A percentile compares a stretch with the other conserved stretches of the same genome.
Conservation (phyloP, 1,284 basidiomycete species). For the Sphaerobolus stellatus region DNA sequence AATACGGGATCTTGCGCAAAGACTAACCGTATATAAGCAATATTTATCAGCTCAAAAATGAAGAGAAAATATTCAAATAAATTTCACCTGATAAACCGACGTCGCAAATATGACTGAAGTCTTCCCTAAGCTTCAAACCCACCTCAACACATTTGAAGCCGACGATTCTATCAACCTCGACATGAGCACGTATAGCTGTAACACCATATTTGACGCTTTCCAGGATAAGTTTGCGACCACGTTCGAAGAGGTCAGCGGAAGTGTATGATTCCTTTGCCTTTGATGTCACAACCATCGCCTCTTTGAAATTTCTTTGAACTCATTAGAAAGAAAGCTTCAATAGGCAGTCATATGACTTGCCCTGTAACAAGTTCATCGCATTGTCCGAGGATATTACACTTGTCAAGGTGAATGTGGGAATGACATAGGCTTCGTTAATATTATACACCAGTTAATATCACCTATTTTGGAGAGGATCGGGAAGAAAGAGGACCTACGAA, state of each 20-base stretch:
- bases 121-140: constrained; percentile 46
- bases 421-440: constrained; percentile 57
- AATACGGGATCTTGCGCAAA: constrained; percentile 66
- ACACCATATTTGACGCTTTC: constrained; percentile 60
- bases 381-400: constrained; percentile 60
- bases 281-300: constrained; percentile 54
- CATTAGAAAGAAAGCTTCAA: constrained; percentile 6
- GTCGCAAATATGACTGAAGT: constrained; percentile 47
- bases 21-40: constrained; percentile 36
- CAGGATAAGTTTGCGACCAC: constrained; percentile 52
- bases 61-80: neutral
- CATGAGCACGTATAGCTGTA: constrained; percentile 63
- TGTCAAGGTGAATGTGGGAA: constrained; percentile 65
- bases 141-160: constrained; percentile 49
- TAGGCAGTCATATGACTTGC: constrained; percentile 31
- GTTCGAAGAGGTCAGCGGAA: constrained; percentile 45
- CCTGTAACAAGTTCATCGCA: constrained; percentile 51
- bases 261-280: constrained; percentile 46
- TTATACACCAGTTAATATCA: neutral
- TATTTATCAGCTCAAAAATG: neutral
- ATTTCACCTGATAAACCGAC: constrained; percentile 55
- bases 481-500: constrained; percentile 7
- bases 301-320: constrained; percentile 47
- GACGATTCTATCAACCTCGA: constrained; percentile 60
- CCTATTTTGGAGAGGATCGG: neutral